Percentiles rank a stretch among this genome's conserved stretches.
Conservation (phyloP, 441 rosid genomes). For the Mallotus repandus region DNA sequence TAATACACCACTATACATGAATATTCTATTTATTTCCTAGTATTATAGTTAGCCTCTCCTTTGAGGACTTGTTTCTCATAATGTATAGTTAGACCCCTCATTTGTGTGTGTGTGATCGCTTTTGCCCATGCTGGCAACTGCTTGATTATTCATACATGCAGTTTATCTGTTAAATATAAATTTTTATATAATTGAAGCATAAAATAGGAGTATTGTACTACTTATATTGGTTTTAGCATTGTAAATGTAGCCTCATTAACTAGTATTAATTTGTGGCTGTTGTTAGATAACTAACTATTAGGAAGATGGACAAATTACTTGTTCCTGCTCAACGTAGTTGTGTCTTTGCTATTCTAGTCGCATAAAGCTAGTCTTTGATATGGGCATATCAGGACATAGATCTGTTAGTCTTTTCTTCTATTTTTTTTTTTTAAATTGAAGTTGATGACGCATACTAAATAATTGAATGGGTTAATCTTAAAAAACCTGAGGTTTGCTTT, state of each 20-base stretch:
- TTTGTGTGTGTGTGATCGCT: neutral
- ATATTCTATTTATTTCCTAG: neutral
- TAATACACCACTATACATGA: neutral
- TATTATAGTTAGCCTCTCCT: neutral
- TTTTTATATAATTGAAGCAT: neutral
- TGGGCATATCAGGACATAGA: neutral
- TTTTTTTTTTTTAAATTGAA: neutral
- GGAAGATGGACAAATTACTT: neutral
- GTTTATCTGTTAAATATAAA: neutral
- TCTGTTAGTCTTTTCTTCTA: neutral
- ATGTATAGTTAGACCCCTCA: neutral
- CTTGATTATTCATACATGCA: neutral
- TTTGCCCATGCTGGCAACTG: neutral
- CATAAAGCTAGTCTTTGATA: neutral
- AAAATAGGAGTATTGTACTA: neutral
- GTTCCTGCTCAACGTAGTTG: neutral
- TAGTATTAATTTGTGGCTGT: neutral
- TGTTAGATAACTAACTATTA: constrained; percentile 11
- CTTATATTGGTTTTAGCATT: neutral
- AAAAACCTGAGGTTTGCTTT: too few species aligned
- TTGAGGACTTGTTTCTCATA: neutral
- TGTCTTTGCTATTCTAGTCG: neutral
- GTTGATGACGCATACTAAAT: neutral
- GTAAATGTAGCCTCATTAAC: neutral
- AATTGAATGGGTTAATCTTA: neutral